These are phyloP conservation scores for Diaporthe sp. DNA, from an alignment of 2,329 filamentous ascomycete genomes.

Conservation along the genomic window DNA sequence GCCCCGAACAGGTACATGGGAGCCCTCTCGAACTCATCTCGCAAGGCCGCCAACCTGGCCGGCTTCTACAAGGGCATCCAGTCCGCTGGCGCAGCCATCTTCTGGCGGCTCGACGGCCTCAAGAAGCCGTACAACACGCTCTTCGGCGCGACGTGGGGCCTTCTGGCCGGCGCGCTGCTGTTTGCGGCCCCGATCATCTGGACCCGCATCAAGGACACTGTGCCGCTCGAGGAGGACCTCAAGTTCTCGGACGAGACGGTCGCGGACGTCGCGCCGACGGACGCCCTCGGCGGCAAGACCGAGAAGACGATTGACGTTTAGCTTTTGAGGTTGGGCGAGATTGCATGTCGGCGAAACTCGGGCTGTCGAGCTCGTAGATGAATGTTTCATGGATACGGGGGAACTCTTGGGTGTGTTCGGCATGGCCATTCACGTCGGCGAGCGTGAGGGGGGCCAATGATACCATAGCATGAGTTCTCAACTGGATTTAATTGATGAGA, in stretches of 20 bases:
- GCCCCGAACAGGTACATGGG: constrained; percentile 85
- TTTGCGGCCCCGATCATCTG: constrained; percentile 85
- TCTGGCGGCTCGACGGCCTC: constrained; percentile 77
- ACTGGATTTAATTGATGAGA: constrained; percentile 18
- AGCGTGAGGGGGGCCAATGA: constrained; percentile 21
- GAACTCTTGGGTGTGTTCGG: neutral
- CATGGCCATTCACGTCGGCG: neutral
- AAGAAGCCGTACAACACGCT: constrained; percentile 77
- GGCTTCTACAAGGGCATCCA: constrained; percentile 74
- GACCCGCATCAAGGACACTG: constrained; percentile 84
- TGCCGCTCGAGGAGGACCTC: constrained; percentile 85
- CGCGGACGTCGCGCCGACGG: constrained; percentile 70
- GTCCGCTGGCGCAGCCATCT: constrained; percentile 86
- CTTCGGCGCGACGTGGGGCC: constrained; percentile 81
- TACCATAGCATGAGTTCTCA: constrained; percentile 32
- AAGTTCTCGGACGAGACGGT: constrained; percentile 87
- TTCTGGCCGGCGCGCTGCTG: constrained; percentile 80
- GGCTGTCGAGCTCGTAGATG: neutral
- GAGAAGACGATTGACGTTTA: constrained; percentile 46
- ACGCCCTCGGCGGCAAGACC: constrained; percentile 41
- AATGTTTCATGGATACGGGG: neutral
- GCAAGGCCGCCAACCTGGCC: constrained; percentile 91
- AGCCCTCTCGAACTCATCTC: constrained; percentile 90
- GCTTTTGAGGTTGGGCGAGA: neutral
- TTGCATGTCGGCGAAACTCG: neutral